Percentiles rank a stretch among this genome's conserved stretches.
phyloP scores from a whole-genome alignment of 768 basidiomycete species.

The Calocera viscosa region DNA sequence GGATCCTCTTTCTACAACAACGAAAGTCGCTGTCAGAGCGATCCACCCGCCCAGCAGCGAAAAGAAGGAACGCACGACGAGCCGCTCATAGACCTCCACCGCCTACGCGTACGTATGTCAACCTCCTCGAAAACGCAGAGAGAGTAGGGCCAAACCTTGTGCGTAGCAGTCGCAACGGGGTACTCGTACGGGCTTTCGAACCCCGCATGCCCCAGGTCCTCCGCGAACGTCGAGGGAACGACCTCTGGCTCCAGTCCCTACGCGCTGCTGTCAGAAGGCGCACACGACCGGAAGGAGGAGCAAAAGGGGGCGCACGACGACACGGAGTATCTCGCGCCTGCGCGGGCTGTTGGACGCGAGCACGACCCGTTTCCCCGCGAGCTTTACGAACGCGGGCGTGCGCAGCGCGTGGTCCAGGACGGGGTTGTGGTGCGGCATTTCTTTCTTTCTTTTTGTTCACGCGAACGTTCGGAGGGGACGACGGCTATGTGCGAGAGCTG shows the following conservation, averaged over 20 bases:
- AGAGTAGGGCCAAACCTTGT: constrained; percentile 34
- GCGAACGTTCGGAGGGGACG: neutral
- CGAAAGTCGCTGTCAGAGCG: too few species aligned
- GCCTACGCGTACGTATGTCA: constrained; percentile 30
- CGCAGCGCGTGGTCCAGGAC: constrained; percentile 24
- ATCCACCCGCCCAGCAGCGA: neutral
- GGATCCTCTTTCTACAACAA: constrained; percentile 38
- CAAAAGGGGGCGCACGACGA: constrained; percentile 57
- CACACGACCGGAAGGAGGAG: neutral
- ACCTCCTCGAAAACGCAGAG: neutral
- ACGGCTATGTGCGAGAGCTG: neutral
- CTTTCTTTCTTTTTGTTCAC: too few species aligned
- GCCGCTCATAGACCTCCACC: constrained; percentile 73
- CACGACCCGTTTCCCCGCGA: constrained; percentile 63
- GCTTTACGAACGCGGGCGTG: constrained; percentile 38
- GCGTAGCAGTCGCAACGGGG: constrained; percentile 59
- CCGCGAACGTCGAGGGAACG: constrained; percentile 65
- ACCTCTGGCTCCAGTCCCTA: constrained; percentile 58
- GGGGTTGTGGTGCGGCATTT: constrained; percentile 13
- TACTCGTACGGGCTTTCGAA: constrained; percentile 66
- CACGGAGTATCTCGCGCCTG: constrained; percentile 67
- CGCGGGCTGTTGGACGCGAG: constrained; percentile 81
- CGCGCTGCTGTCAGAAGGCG: neutral
- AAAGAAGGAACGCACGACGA: constrained; percentile 46
- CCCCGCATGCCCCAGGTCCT: constrained; percentile 52